These are phyloP conservation scores for Euphrasia arctica DNA, from an alignment of 305 asterid genomes.

Conservation along the genomic window DNA sequence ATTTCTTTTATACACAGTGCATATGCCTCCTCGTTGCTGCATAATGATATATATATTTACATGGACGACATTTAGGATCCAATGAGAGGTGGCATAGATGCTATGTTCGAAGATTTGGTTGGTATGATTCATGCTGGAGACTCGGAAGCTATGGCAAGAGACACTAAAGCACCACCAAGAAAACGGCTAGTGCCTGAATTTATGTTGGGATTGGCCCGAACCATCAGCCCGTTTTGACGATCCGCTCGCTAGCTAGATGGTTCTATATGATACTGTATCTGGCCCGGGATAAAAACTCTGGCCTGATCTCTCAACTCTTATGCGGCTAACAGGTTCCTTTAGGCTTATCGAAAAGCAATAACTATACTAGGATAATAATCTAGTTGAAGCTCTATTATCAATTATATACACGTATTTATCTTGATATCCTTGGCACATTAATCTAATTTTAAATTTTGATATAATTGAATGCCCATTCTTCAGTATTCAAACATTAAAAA, in stretches of 20 bases:
- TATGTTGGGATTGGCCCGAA: slow-evolving; percentile 67
- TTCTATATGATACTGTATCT: neutral
- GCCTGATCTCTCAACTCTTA: neutral
- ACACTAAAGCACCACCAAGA: slow-evolving; percentile 49
- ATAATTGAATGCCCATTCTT: too few species aligned
- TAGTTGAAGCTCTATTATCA: too few species aligned
- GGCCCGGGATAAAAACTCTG: neutral
- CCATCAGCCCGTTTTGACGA: slow-evolving; percentile 60
- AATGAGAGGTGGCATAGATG: slow-evolving; percentile 82
- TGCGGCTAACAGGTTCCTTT: slow-evolving; percentile 10
- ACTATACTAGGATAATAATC: too few species aligned
- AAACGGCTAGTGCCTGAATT: slow-evolving; percentile 77
- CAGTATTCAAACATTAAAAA: too few species aligned
- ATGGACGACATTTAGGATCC: slow-evolving; percentile 55
- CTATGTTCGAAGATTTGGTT: slow-evolving; percentile 67
- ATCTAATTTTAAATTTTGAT: too few species aligned
- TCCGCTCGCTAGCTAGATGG: neutral
- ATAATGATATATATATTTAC: neutral
- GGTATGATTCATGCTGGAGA: slow-evolving; percentile 56
- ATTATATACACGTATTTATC: too few species aligned
- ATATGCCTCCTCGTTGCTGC: too few species aligned
- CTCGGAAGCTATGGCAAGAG: slow-evolving; percentile 49
- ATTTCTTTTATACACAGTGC: too few species aligned
- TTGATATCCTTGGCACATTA: too few species aligned
- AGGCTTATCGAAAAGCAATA: neutral